Percentiles rank a stretch among this genome's conserved stretches.
phyloP scores from a whole-genome alignment of 768 basidiomycete species.

The Trametes elegans region DNA sequence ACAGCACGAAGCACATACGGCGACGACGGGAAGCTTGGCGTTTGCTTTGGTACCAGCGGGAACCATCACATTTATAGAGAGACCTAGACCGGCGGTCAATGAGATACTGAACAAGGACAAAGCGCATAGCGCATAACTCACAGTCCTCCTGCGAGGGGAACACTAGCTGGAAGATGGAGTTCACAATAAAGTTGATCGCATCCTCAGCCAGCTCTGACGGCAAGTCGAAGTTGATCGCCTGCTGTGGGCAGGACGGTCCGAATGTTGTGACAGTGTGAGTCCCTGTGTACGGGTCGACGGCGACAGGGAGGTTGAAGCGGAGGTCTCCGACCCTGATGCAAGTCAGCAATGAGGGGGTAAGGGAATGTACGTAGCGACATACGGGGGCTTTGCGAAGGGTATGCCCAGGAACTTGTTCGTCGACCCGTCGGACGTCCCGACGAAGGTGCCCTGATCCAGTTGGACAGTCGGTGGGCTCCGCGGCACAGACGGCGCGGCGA shows the following conservation, averaged over 20 bases:
- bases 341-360: neutral
- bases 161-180: slow-evolving; percentile 5
- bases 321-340: slow-evolving; percentile 21
- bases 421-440: slow-evolving; percentile 9
- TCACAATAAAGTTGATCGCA: slow-evolving; percentile 20
- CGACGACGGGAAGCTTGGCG: slow-evolving; percentile 20
- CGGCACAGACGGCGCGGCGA: slow-evolving; percentile 8
- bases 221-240: slow-evolving; percentile 21
- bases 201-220: slow-evolving; percentile 21
- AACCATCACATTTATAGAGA: slow-evolving; percentile 28
- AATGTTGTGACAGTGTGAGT: slow-evolving; percentile 35
- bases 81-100: slow-evolving; percentile 8
- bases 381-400: slow-evolving; percentile 20
- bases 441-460: slow-evolving; percentile 19
- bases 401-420: slow-evolving; percentile 19
- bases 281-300: slow-evolving; percentile 32
- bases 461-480: slow-evolving; percentile 9
- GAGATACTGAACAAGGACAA: neutral
- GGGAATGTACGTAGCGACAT: neutral
- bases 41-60: slow-evolving; percentile 16
- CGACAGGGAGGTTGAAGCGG: slow-evolving; percentile 24
- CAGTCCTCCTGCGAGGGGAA: slow-evolving; percentile 17
- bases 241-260: slow-evolving; percentile 43
- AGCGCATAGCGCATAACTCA: neutral
- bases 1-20: slow-evolving; percentile 1